Percentiles rank a stretch among this genome's conserved stretches.
Evolutionary conservation across 352 stramenopile genomes (phyloP).

Genomic region (Globisporangium abappressorium): DNA sequence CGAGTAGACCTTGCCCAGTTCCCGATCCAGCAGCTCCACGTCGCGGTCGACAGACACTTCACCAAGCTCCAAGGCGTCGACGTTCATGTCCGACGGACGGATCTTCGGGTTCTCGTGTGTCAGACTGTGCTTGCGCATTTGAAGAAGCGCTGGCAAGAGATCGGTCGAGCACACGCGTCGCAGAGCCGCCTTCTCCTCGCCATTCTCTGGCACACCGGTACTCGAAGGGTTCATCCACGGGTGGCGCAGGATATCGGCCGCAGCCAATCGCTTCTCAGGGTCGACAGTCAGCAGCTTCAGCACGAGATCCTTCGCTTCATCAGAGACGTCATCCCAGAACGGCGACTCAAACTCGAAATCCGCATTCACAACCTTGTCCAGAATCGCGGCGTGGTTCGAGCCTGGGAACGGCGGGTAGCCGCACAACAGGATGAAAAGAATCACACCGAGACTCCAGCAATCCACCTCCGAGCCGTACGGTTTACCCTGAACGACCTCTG

Average conservation of each 20-base stretch:
- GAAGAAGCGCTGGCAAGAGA: conserved; percentile 57
- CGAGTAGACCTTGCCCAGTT: conserved; percentile 55
- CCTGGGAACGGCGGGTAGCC: conserved; percentile 89
- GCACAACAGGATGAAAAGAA: conserved; percentile 93
- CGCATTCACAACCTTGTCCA: conserved; percentile 72
- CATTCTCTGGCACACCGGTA: conserved; percentile 18
- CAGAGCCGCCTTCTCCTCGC: conserved; percentile 26
- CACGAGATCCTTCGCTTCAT: conserved; percentile 95
- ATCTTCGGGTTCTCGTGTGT: conserved; percentile 70
- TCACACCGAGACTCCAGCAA: conserved; percentile 93
- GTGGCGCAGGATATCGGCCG: conserved; percentile 64
- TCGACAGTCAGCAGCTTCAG: conserved; percentile 89
- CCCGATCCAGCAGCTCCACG: conserved; percentile 60
- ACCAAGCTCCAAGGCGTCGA: conserved; percentile 56
- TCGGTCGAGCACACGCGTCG: conserved; percentile 45
- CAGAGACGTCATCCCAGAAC: conserved; percentile 95
- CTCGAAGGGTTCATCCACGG: conserved; percentile 70
- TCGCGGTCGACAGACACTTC: conserved; percentile 53
- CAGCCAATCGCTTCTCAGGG: conserved; percentile 67
- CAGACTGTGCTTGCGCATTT: conserved; percentile 76
- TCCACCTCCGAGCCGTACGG: conserved; percentile 90
- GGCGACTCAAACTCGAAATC: conserved; percentile 89
- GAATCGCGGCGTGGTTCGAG: conserved; percentile 64
- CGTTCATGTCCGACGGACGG: conserved; percentile 70
- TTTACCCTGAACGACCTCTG: conserved; percentile 89